phyloP scores from a whole-genome alignment of 2,329 filamentous ascomycete genomes.

The Bertia moriformis region DNA sequence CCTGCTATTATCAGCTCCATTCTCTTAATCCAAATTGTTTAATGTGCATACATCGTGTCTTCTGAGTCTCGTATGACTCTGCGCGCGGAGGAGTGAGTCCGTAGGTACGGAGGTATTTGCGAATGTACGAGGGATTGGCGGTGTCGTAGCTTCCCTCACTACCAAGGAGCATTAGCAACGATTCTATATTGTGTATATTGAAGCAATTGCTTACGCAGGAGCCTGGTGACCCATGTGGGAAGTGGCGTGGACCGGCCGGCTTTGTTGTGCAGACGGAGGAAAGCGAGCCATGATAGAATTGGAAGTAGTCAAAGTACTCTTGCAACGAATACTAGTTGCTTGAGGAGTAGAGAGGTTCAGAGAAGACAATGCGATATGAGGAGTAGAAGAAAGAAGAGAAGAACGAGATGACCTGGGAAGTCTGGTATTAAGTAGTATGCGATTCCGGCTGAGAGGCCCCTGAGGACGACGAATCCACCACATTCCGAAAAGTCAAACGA shows the following conservation, averaged over 20 bases:
- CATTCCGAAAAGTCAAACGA: no score
- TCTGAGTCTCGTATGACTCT: conserved; percentile 30
- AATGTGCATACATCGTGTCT: conserved; percentile 22
- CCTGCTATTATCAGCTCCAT: conserved; percentile 10
- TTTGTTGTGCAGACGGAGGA: neutral
- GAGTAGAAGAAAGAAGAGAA: neutral
- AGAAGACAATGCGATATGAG: neutral
- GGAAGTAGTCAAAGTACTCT: neutral
- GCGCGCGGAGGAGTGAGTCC: conserved; percentile 30
- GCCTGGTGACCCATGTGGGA: neutral
- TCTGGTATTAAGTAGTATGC: neutral
- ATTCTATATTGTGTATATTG: no score
- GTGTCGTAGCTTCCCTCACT: conserved; percentile 30
- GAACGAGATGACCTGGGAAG: neutral
- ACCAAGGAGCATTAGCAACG: conserved; percentile 1
- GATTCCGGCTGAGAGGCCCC: no score
- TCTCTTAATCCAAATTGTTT: conserved; percentile 2
- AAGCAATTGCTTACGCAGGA: neutral
- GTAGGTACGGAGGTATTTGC: conserved; percentile 33
- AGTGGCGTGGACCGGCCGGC: neutral
- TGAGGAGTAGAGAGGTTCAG: no score
- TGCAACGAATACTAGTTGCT: neutral
- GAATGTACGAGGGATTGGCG: conserved; percentile 29
- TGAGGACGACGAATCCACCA: no score
- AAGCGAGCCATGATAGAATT: conserved; percentile 1